Conservation (phyloP, 805 yeast genomes). For the Candida peoriensis region DNA sequence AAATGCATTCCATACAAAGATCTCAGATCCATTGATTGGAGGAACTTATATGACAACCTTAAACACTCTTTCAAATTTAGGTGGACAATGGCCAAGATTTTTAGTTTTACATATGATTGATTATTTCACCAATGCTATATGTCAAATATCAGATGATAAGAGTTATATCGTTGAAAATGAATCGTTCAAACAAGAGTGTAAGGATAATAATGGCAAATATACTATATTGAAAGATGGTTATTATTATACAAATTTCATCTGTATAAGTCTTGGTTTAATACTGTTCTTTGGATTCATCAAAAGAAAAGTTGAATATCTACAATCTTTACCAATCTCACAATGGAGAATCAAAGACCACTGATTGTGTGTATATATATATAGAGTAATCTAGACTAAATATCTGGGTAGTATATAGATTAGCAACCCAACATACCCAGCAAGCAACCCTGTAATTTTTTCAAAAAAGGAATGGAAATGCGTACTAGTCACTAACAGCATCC, state of each 20-base stretch:
- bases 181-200: constrained; percentile 47
- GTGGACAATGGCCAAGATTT: constrained; percentile 97
- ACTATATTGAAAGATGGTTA: constrained; percentile 69
- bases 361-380: too few relatives aligned
- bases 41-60: constrained; percentile 98
- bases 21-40: constrained; percentile 94
- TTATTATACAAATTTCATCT: constrained; percentile 67
- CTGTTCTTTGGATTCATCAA: constrained; percentile 65
- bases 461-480: constrained; percentile 75
- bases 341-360: constrained; percentile 57
- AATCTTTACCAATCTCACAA: constrained; percentile 63
- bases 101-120: constrained; percentile 78
- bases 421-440: constrained; percentile 52
- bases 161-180: constrained; percentile 24
- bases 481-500: constrained; percentile 83
- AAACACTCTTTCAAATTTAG: constrained; percentile 86
- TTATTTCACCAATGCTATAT: constrained; percentile 60
- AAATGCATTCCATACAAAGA: constrained; percentile 90
- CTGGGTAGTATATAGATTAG: constrained; percentile 36
- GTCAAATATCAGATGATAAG: constrained; percentile 35
- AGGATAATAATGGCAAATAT: constrained; percentile 50
- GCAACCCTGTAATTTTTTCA: constrained; percentile 71
- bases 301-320: constrained; percentile 56
- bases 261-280: constrained; percentile 60
- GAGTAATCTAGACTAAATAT: too few relatives aligned